Evolutionary conservation across 306 rosid species (phyloP).

Genomic region (Bauhinia variegata): DNA sequence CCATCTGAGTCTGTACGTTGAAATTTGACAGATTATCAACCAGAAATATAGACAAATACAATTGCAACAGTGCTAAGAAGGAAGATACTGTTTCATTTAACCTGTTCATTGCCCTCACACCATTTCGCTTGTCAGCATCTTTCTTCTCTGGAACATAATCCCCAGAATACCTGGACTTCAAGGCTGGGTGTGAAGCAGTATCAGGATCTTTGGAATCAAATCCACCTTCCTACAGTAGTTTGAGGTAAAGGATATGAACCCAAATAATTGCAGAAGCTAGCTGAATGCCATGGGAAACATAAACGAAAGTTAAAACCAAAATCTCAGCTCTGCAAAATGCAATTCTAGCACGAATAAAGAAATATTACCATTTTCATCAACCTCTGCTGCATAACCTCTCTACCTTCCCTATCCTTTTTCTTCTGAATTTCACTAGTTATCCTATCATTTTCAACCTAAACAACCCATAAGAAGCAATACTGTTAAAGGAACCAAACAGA

Average conservation of each 20-base stretch:
- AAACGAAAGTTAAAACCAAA: slow-evolving; percentile 82
- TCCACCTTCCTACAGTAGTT: slow-evolving; percentile 99
- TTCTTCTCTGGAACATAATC: slow-evolving; percentile 54
- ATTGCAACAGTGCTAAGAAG: slow-evolving; percentile 1
- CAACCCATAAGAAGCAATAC: slow-evolving; percentile 28
- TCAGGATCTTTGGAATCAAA: slow-evolving; percentile 61
- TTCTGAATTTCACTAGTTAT: slow-evolving; percentile 81
- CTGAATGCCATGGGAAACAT: slow-evolving; percentile 94
- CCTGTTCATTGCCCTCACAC: slow-evolving; percentile 72
- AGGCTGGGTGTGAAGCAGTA: slow-evolving; percentile 55
- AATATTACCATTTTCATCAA: slow-evolving; percentile 77
- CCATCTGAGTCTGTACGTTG: not conserved
- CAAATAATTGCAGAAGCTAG: slow-evolving; percentile 99
- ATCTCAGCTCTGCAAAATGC: slow-evolving; percentile 51
- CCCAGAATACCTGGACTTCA: slow-evolving; percentile 58
- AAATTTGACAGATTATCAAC: slow-evolving; percentile 15
- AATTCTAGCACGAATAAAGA: slow-evolving; percentile 71
- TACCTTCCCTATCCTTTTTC: slow-evolving; percentile 78
- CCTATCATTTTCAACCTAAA: slow-evolving; percentile 85
- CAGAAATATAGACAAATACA: not conserved
- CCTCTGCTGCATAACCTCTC: slow-evolving; percentile 73
- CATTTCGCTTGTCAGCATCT: slow-evolving; percentile 66
- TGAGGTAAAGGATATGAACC: slow-evolving; percentile 99
- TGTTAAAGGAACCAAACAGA: slow-evolving; percentile 18
- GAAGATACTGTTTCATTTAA: slow-evolving; percentile 34